Evolutionary conservation across 2,329 filamentous ascomycete genomes (phyloP).

Genomic region (Aspergillus udagawae): DNA sequence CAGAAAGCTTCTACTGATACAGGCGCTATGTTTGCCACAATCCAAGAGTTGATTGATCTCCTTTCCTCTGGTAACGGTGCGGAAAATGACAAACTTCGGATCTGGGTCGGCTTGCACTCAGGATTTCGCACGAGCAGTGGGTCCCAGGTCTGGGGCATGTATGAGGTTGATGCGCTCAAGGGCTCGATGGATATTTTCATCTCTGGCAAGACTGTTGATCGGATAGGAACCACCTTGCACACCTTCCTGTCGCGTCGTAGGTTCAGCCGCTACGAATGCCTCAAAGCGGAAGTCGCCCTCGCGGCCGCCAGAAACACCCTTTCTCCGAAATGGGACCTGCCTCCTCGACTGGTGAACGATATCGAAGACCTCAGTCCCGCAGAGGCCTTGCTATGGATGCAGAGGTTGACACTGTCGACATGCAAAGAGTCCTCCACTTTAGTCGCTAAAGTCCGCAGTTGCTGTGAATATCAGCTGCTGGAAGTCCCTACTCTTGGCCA

Average conservation of each 20-base stretch:
- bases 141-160: slow-evolving; percentile 18
- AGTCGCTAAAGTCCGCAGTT: slow-evolving; percentile 14
- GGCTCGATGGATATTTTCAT: slow-evolving; percentile 27
- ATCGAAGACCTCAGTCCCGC: slow-evolving; percentile 32
- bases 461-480: slow-evolving; percentile 20
- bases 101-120: slow-evolving; percentile 21
- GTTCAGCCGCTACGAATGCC: slow-evolving; percentile 24
- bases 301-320: slow-evolving; percentile 17
- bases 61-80: slow-evolving; percentile 3
- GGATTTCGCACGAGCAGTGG: slow-evolving; percentile 18
- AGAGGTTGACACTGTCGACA: slow-evolving; percentile 5
- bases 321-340: slow-evolving; percentile 16
- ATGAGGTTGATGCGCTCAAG: slow-evolving; percentile 5
- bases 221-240: slow-evolving; percentile 32
- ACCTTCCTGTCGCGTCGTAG: slow-evolving; percentile 33
- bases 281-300: slow-evolving; percentile 29
- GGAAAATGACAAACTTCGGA: slow-evolving; percentile 8
- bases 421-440: slow-evolving; percentile 5
- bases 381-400: slow-evolving; percentile 23
- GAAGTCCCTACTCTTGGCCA: slow-evolving; percentile 34
- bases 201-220: slow-evolving; percentile 31
- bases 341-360: slow-evolving; percentile 30
- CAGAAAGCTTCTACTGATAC: not conserved
- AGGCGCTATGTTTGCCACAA: not conserved
- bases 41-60: slow-evolving; percentile 7